A percentile compares a stretch with the other conserved stretches of the same genome.
Conservation (phyloP, 768 basidiomycete genomes). For the Lactarius hatsudake region DNA sequence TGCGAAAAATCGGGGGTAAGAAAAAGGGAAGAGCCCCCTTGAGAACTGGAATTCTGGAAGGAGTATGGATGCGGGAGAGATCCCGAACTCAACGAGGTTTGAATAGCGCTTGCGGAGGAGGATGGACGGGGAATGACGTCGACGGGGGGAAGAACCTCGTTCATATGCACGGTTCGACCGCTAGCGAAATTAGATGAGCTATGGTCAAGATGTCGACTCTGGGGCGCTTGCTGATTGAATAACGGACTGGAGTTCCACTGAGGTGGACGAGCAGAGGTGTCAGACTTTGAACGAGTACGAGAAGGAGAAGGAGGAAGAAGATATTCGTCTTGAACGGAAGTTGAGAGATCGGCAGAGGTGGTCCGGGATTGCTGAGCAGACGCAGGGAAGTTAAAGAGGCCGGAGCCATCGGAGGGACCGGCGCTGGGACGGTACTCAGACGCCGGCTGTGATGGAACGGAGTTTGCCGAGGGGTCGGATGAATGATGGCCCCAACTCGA, state of each 20-base stretch:
- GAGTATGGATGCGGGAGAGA: constrained; percentile 22
- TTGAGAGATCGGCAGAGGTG: constrained; percentile 11
- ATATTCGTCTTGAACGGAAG: constrained; percentile 24
- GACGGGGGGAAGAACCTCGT: constrained; percentile 24
- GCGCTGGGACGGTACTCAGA: constrained; percentile 19
- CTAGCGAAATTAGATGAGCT: constrained; percentile 4
- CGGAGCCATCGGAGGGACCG: constrained; percentile 19
- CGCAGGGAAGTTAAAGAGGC: constrained; percentile 26
- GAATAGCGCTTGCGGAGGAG: constrained; percentile 24
- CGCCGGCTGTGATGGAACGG: constrained; percentile 21
- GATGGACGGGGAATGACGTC: constrained; percentile 21
- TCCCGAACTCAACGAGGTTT: constrained; percentile 22
- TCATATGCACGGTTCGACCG: constrained; percentile 18
- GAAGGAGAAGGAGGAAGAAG: constrained; percentile 28
- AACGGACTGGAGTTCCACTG: constrained; percentile 19
- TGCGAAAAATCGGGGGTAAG: constrained; percentile 37
- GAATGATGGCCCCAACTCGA: constrained; percentile 25
- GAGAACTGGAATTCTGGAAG: constrained; percentile 16
- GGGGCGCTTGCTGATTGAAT: constrained; percentile 10
- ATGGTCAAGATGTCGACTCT: constrained; percentile 5
- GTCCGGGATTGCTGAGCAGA: constrained; percentile 3
- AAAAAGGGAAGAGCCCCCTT: constrained; percentile 26
- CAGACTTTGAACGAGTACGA: constrained; percentile 27
- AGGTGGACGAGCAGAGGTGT: constrained; percentile 24
- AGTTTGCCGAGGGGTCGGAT: constrained; percentile 30